Conservation (phyloP, 768 basidiomycete species). For the Favolaschia claudopus region DNA sequence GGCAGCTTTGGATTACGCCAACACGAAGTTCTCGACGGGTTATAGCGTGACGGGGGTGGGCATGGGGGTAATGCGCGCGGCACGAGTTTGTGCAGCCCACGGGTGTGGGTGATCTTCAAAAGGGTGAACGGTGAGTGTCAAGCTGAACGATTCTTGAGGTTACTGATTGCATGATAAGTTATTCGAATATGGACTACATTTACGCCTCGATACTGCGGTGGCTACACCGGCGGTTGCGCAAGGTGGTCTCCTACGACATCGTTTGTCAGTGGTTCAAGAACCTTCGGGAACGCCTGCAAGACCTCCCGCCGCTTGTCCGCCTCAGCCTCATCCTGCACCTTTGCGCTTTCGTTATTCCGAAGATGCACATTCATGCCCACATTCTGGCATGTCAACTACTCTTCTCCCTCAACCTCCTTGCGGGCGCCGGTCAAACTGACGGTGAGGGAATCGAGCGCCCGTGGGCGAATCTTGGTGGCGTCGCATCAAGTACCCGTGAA, state of each 20-base stretch:
- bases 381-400: constrained; percentile 27
- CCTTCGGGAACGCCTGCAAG: constrained; percentile 22
- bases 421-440: constrained; percentile 39
- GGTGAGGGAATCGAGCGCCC: constrained; percentile 42
- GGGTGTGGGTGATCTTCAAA: constrained; percentile 37
- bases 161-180: constrained; percentile 27
- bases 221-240: background rate
- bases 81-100: constrained; percentile 32
- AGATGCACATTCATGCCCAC: constrained; percentile 39
- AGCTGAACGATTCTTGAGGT: background rate
- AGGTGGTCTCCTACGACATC: constrained; percentile 41
- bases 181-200: constrained; percentile 45
- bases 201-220: constrained; percentile 31
- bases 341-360: constrained; percentile 34
- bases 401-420: constrained; percentile 32
- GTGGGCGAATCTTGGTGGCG: constrained; percentile 35
- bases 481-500: constrained; percentile 38
- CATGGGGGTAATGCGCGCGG: constrained; percentile 28
- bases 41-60: constrained; percentile 31
- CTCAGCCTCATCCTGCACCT: constrained; percentile 11
- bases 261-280: constrained; percentile 39
- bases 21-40: constrained; percentile 29
- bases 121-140: constrained; percentile 36
- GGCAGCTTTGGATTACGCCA: constrained; percentile 22
- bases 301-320: constrained; percentile 18